Base-by-base conservation (phyloP, 1,284 basidiomycete genomes). In the Trametes sp. region DNA sequence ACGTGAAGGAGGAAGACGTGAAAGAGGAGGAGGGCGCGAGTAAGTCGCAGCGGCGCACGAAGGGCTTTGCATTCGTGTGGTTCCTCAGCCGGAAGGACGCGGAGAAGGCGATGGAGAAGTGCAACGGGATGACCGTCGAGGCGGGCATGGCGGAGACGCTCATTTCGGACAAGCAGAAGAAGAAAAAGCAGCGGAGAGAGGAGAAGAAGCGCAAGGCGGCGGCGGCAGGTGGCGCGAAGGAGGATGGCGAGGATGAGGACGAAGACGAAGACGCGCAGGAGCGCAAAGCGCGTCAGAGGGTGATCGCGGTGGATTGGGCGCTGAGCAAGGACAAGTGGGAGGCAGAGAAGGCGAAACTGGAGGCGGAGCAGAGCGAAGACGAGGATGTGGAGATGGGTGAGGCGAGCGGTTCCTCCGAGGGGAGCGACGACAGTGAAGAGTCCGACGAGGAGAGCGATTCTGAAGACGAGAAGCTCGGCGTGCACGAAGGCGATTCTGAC, bases 61-160 rank as follows among this genome's bases (percentile, higher is more conserved):
- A 93, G 69, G 96, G 97, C 0, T 99, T 98, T 71, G 97, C 95
- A 0, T 98, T 99, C 72, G 90, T 98, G 14, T 98, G 96, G 95
- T 96, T 95, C 85, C 78, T 96, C 65, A 90, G 88, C 66, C 88
- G 87, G 71, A 90, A 91, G 64, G 94, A 96, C 72, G 96, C 96
- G 3, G 91, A 95, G 73, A 82, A 82, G 53, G 97, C 96, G 0
- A 84, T 98, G 66, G 89, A 89, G 67, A 87, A 83, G 6, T 87
- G 94, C 65, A 98, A 98, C 72, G 96, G 95, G 14, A 88, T 86
- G 77, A 82, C 81, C 16, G 80, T 96, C 29, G 77, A 80, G 19
- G 82, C 89, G 11, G 92, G 92, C 13, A 84, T 90, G 65, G 90
- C 90, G 1, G 83, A 86, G 63, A 80, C 82, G 31, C 77, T 92